These are phyloP conservation scores for Nitzschia sp. DNA, from an alignment of 108 stramenopile genomes.

Conservation along the genomic window DNA sequence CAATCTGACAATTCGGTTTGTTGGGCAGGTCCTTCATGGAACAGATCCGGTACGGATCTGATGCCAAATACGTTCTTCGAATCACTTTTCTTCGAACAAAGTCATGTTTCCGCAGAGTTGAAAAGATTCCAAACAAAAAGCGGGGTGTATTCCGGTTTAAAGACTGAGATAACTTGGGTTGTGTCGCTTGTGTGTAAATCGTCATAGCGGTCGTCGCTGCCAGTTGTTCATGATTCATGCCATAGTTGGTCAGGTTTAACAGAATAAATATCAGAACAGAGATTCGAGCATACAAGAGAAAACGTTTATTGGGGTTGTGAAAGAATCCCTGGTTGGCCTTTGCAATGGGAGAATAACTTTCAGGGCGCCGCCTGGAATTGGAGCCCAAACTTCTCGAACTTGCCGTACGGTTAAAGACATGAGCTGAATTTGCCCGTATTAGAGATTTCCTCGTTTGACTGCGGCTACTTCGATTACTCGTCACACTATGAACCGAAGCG, in stretches of 20 bases:
- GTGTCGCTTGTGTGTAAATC: constrained; percentile 1
- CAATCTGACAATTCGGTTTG: constrained; percentile 21
- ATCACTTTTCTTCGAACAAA: background rate
- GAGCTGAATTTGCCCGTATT: background rate
- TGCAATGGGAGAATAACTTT: background rate
- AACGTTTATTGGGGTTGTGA: background rate
- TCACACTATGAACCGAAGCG: background rate
- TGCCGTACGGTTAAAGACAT: background rate
- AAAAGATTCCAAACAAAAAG: constrained; percentile 3
- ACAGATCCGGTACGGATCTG: constrained; percentile 9
- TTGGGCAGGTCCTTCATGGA: constrained; percentile 2
- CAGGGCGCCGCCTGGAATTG: background rate
- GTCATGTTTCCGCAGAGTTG: background rate
- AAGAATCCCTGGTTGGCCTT: background rate
- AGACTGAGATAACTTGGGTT: background rate
- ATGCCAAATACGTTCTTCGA: constrained; percentile 2
- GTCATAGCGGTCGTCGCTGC: constrained; percentile 1
- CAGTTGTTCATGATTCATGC: constrained; percentile 9
- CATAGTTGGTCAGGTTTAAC: background rate
- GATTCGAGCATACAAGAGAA: constrained; percentile 2
- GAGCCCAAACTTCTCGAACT: background rate
- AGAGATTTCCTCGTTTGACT: background rate
- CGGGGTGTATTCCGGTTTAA: background rate
- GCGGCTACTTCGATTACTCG: constrained; percentile 3
- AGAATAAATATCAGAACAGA: constrained; percentile 1